Evolutionary conservation across 1,139 yeast species (phyloP), one percentile per base, ranked within the genome.

Genomic region (Candida mesenterica): DNA sequence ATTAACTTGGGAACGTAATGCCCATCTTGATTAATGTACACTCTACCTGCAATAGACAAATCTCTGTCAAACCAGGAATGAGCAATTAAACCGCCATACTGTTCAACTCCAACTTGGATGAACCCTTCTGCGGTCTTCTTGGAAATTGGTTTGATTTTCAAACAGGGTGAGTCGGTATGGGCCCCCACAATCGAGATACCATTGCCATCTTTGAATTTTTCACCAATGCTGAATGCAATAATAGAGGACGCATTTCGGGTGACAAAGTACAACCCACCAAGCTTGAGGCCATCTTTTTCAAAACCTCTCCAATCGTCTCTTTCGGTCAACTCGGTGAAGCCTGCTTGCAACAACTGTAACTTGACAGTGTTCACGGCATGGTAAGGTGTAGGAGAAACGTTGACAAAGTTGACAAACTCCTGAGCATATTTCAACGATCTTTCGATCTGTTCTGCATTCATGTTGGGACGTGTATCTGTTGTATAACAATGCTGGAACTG

Each of bases 71-170:
- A 92, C 94, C 94, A 84, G 20, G 85, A 62, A 62, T 82, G 88
- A 77, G 97, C 95, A 39, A 90, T 79, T 34, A 96, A 90, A 20
- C 98, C 98, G 33, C 98, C 98, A 52, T 92, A 92, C 34, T 82
- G 79, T 59, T 92, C 98, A 4, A 92, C 95, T 26, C 96, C 97
- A 15, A 92, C 80, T 59, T 90, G 97, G 43, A 80, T 74, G 50
- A 82, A 92, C 1, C 95, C 96, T 49, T 85, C 90, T 10, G 73
- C 65, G 6, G 69, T 61, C 52, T 79, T 79, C 51, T 81, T 79
- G 19, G 96, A 86, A 30, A 84, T 70, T n/a, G 98, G 98, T 63
- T 92, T 92, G 49, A 92, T 79, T 51, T 95, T 72, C 46, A 90
- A 70, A 34, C 88, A 81, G n/a, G 98, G 98, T 7, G 96, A 85